Percentiles rank a stretch among this genome's conserved stretches.
phyloP scores from a whole-genome alignment of 768 basidiomycete genomes.

The Termitomyces sp. region DNA sequence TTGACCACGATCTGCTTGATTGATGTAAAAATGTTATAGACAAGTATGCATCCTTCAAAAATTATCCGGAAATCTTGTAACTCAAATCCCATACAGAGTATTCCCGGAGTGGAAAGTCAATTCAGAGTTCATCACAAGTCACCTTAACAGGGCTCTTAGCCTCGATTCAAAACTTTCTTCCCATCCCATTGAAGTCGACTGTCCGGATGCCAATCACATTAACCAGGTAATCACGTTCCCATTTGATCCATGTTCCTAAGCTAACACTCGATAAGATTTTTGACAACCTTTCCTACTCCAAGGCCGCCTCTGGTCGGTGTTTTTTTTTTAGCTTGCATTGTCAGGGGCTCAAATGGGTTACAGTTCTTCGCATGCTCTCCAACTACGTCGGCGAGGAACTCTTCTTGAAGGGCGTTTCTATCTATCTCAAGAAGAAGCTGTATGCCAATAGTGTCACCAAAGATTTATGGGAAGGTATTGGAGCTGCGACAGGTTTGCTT shows the following conservation, averaged over 20 bases:
- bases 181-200: slow-evolving; percentile 91
- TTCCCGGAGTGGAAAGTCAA: slow-evolving; percentile 88
- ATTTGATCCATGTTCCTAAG: background rate
- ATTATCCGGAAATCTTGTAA: background rate
- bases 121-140: slow-evolving; percentile 75
- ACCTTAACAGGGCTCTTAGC: slow-evolving; percentile 72
- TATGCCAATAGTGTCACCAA: slow-evolving; percentile 83
- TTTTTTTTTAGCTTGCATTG: background rate
- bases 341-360: background rate
- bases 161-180: slow-evolving; percentile 86
- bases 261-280: slow-evolving; percentile 59
- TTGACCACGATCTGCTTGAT: background rate
- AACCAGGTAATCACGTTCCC: slow-evolving; percentile 50
- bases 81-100: slow-evolving; percentile 37
- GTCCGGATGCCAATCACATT: slow-evolving; percentile 82
- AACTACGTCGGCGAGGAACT: slow-evolving; percentile 85
- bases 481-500: slow-evolving; percentile 58
- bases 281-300: slow-evolving; percentile 84
- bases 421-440: slow-evolving; percentile 87
- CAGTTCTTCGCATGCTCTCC: slow-evolving; percentile 92
- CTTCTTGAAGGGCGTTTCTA: slow-evolving; percentile 86
- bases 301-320: slow-evolving; percentile 68
- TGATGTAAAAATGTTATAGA: slow-evolving; percentile 33
- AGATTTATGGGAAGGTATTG: slow-evolving; percentile 87
- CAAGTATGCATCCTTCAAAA: slow-evolving; percentile 37